These are phyloP conservation scores for Penicillium maclennaniae DNA, from an alignment of 495 filamentous ascomycete genomes.

Conservation along the genomic window DNA sequence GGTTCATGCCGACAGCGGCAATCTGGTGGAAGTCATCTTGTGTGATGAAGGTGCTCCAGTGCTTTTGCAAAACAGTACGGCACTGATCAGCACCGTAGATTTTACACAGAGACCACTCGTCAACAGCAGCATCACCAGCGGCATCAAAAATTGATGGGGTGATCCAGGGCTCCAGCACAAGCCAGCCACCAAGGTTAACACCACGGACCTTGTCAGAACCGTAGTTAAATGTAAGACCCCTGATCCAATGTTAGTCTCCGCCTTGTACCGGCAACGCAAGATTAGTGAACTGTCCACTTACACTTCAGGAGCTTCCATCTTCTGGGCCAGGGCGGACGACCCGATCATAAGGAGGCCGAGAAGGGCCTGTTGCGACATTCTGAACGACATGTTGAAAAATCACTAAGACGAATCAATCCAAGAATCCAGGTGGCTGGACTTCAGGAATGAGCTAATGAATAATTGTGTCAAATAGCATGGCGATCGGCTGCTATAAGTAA, in stretches of 20 bases:
- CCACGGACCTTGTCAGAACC: constrained; percentile 46
- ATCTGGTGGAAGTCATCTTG: constrained; percentile 66
- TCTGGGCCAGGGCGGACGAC: constrained; percentile 24
- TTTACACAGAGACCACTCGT: constrained; percentile 58
- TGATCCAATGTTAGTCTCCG: constrained; percentile 15
- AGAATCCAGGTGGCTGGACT: constrained; percentile 25
- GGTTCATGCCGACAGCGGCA: constrained; percentile 61
- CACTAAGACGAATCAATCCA: constrained; percentile 8
- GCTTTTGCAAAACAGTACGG: constrained; percentile 40
- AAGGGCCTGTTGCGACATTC: constrained; percentile 32
- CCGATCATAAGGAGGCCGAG: constrained; percentile 33
- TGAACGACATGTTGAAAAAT: constrained; percentile 33
- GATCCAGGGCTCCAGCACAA: constrained; percentile 61
- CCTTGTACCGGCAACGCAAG: not conserved
- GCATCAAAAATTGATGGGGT: constrained; percentile 59
- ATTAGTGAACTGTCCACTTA: constrained; percentile 22
- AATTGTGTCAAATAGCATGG: constrained; percentile 32
- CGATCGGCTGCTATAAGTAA: constrained; percentile 39
- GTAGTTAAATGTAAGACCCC: constrained; percentile 43
- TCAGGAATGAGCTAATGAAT: constrained; percentile 23
- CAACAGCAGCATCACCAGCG: constrained; percentile 48
- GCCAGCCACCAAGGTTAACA: constrained; percentile 58
- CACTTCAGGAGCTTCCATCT: constrained; percentile 23
- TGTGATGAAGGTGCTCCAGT: constrained; percentile 66
- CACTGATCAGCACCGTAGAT: constrained; percentile 50